Base-by-base conservation (phyloP, 225 moss, liverwort and hornwort genomes). In the Straminergon stramineum region DNA sequence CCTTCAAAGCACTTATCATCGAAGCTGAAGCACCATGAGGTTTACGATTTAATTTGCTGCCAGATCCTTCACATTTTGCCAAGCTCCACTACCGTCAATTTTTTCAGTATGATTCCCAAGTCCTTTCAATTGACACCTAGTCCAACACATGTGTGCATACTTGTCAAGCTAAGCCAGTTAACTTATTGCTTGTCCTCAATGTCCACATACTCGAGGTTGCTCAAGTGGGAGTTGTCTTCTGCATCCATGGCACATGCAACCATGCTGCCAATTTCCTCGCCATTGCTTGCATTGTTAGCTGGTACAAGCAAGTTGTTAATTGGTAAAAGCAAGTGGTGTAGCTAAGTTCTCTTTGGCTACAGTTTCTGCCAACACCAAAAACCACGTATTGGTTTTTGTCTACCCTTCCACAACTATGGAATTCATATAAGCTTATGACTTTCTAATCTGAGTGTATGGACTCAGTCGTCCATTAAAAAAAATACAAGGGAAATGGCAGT, bases 361-460 rank as follows among this genome's bases (percentile, higher is more conserved):
- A n/a, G 10, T 10, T 10, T 45, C 28, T 0, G 45, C 45, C 9
- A 74, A 74, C 17, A 28, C 6, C 10, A 17, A 28, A n/a, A 69
- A 69, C 37, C 13, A 19, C 23, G 13, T 23, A 69, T 2, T n/a
- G 23, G 7, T n/a, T 69, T 22, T 13, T 7, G 22, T 13, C 7
- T 69, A n/a, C 22, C 69, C 4, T 69, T 69, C 0, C 0, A 22
- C 2, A 0, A n/a, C 69, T 69, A 22, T n/a, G 13, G 21, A 69
- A 22, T 22, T n/a, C 22, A 37, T n/a, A 68, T n/a, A 0, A 1
- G 13, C n/a, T n/a, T 69, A n/a, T 2, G 1, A 22, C 13, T 69
- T 69, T 69, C 22, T n/a, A 69, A 13, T 69, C 13, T 0, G n/a
- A n/a, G n/a, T n/a, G 2, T 21, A 21, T 21, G 68, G 2, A 68